These are phyloP conservation scores for Debaryomyces psychrophilus DNA, from an alignment of 1,139 yeast genomes.

Conservation along the genomic window DNA sequence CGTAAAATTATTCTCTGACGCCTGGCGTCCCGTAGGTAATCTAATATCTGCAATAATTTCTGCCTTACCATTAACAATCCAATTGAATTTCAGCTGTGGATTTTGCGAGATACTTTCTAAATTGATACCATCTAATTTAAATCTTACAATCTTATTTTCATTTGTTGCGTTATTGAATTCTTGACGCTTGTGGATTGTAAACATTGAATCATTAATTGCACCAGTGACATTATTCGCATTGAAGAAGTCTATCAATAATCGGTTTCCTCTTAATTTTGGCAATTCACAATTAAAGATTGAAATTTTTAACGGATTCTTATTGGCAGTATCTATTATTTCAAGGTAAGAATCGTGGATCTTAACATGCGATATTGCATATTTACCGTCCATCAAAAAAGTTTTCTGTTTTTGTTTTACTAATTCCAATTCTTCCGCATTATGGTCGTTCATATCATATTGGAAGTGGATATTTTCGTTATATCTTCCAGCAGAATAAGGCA, in stretches of 20 bases:
- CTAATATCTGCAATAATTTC: conserved; percentile 72
- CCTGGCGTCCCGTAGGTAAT: conserved; percentile 51
- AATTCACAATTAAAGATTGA: conserved; percentile 67
- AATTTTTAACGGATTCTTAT: conserved; percentile 47
- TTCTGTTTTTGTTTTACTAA: conserved; percentile 10
- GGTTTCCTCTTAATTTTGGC: conserved; percentile 59
- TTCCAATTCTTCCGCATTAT: conserved; percentile 23
- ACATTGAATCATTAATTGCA: conserved; percentile 70
- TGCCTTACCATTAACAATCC: conserved; percentile 72
- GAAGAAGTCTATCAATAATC: conserved; percentile 65
- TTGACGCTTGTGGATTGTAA: conserved; percentile 67
- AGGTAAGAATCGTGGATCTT: conserved; percentile 59
- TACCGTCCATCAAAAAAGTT: conserved; percentile 30
- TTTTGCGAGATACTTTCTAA: conserved; percentile 46
- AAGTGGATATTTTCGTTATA: conserved; percentile 34
- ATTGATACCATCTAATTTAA: conserved; percentile 67
- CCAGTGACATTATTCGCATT: conserved; percentile 74
- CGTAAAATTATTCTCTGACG: conserved; percentile 17
- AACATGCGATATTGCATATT: conserved; percentile 54
- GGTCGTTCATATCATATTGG: conserved; percentile 38
- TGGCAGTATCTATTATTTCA: conserved; percentile 38
- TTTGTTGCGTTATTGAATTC: conserved; percentile 34
- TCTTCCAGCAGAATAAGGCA: conserved; percentile 10
- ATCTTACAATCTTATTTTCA: conserved; percentile 52
- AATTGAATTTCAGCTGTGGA: conserved; percentile 56